These are phyloP conservation scores for Phaseolus coccineus DNA, from an alignment of 331 rosid species.

Conservation along the genomic window DNA sequence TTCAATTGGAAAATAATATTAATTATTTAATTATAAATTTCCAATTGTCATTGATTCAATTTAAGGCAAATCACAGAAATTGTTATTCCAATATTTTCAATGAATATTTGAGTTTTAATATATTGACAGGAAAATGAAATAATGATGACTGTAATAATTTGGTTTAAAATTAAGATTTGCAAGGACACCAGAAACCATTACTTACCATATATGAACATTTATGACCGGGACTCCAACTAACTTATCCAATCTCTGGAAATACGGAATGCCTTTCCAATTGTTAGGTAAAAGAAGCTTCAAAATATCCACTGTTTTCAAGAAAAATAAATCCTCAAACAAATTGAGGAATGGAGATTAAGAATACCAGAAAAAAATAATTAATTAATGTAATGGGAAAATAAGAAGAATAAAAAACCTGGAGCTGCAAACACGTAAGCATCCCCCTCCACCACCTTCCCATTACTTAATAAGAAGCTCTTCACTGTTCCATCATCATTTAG, in stretches of 20 bases:
- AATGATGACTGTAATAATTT: conserved; percentile 17
- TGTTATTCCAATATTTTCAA: conserved; percentile 8
- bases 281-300: conserved; percentile 87
- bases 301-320: conserved; percentile 76
- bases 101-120: conserved; percentile 27
- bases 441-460: conserved; percentile 79
- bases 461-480: conserved; percentile 69
- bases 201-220: conserved; percentile 95
- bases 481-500: conserved; percentile 86
- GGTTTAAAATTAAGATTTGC: conserved; percentile 18
- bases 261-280: conserved; percentile 88
- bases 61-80: background rate
- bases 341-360: conserved; percentile 41
- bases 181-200: conserved; percentile 18
- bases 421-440: conserved; percentile 91
- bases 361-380: background rate
- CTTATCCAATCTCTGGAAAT: conserved; percentile 92
- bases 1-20: conserved; percentile 20
- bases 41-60: conserved; percentile 2
- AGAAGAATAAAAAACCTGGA: conserved; percentile 65
- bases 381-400: conserved; percentile 17
- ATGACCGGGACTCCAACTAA: conserved; percentile 96
- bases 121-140: conserved; percentile 29
- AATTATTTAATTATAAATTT: background rate
- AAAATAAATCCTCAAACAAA: conserved; percentile 25